phyloP scores from a whole-genome alignment of 2,329 filamentous ascomycete genomes.

The Apiospora pterosperma region DNA sequence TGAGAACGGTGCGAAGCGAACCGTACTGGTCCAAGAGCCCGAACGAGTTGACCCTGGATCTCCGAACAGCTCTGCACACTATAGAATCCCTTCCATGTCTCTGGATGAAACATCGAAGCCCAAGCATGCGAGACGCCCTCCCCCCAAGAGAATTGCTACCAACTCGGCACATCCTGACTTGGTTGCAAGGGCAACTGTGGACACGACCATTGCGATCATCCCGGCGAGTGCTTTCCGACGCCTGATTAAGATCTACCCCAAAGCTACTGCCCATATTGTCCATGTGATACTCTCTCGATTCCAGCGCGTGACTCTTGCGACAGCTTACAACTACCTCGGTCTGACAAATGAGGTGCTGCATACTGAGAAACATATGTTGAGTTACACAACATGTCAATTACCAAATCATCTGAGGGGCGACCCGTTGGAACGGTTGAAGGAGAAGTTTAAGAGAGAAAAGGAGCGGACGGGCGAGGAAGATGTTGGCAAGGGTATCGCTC shows the following conservation, averaged over 20 bases:
- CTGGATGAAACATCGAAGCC: slow-evolving; percentile 49
- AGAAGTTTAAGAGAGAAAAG: slow-evolving; percentile 84
- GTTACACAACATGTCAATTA: slow-evolving; percentile 85
- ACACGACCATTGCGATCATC: slow-evolving; percentile 97
- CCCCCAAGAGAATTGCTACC: slow-evolving; percentile 44
- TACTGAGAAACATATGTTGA: slow-evolving; percentile 91
- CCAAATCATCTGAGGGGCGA: slow-evolving; percentile 86
- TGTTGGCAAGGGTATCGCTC: slow-evolving; percentile 84
- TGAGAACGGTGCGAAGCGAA: slow-evolving; percentile 20
- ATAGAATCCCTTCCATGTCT: slow-evolving; percentile 71
- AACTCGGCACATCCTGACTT: slow-evolving; percentile 94
- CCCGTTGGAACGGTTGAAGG: slow-evolving; percentile 79
- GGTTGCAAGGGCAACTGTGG: slow-evolving; percentile 90
- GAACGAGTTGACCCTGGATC: slow-evolving; percentile 19
- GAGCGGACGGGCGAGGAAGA: slow-evolving; percentile 81
- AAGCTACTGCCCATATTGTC: slow-evolving; percentile 94
- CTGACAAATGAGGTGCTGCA: slow-evolving; percentile 87
- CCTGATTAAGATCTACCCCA: slow-evolving; percentile 89
- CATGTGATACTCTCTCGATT: slow-evolving; percentile 95
- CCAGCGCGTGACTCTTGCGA: slow-evolving; percentile 90
- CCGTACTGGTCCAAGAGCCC: slow-evolving; percentile 22
- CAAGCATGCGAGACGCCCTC: slow-evolving; percentile 32
- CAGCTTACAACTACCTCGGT: slow-evolving; percentile 91
- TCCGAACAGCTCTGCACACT: slow-evolving; percentile 36
- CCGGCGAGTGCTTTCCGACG: slow-evolving; percentile 93